Evolutionary conservation across 1,284 basidiomycete genomes (phyloP).

Genomic region (Takashimella koratensis): DNA sequence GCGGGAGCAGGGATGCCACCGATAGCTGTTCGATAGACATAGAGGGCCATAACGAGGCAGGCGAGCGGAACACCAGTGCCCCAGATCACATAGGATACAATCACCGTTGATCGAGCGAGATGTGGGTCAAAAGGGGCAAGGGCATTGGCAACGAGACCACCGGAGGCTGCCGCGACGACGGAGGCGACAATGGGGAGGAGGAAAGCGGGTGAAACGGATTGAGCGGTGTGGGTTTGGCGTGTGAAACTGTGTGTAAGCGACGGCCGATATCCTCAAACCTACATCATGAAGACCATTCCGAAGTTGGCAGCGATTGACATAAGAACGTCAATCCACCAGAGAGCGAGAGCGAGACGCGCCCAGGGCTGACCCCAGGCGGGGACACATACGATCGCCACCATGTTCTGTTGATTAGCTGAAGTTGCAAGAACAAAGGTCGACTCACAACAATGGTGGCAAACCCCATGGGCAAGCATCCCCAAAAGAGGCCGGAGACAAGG

Average conservation of each 20-base stretch:
- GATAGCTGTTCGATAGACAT: conserved; percentile 52
- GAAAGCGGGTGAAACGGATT: conserved; percentile 61
- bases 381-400: conserved; percentile 52
- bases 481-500: conserved; percentile 63
- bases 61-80: conserved; percentile 53
- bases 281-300: conserved; percentile 65
- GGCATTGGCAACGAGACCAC: conserved; percentile 58
- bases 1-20: conserved; percentile 50
- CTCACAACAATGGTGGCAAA: conserved; percentile 60
- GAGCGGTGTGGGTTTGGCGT: conserved; percentile 58
- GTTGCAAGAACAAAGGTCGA: conserved; percentile 16
- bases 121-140: conserved; percentile 52
- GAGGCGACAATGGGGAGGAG: conserved; percentile 69
- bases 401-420: conserved; percentile 30
- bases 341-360: conserved; percentile 59
- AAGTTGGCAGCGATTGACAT: conserved; percentile 61
- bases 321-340: conserved; percentile 70
- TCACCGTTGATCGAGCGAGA: conserved; percentile 58
- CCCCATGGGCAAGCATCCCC: conserved; percentile 69
- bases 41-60: conserved; percentile 59
- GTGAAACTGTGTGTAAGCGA: conserved; percentile 65
- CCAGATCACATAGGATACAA: conserved; percentile 51
- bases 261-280: conserved; percentile 23
- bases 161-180: conserved; percentile 64
- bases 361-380: conserved; percentile 55